Conservation (phyloP, 495 filamentous ascomycete species). For the Aspergillus mulundensis region DNA sequence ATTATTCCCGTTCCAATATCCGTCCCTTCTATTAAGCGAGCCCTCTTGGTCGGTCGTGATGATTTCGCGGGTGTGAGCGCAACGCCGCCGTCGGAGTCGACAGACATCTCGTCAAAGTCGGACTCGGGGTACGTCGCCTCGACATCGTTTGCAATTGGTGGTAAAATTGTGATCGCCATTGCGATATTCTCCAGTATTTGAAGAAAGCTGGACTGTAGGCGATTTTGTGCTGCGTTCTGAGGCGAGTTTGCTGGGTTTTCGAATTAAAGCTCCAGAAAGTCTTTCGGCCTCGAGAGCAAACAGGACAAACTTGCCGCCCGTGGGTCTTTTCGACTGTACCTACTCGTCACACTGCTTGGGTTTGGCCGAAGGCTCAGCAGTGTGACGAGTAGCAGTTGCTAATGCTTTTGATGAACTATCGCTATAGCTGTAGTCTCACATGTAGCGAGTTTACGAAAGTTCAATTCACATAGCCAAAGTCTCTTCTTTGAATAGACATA, state of each 20-base stretch:
- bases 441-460: too few relatives aligned
- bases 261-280: conserved; percentile 13
- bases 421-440: too few relatives aligned
- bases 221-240: not conserved
- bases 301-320: conserved; percentile 20
- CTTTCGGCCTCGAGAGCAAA: conserved; percentile 17
- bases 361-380: too few relatives aligned
- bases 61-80: conserved; percentile 40
- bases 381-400: too few relatives aligned
- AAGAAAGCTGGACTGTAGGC: not conserved
- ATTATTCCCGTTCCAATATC: conserved; percentile 54
- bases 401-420: too few relatives aligned
- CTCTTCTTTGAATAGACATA: too few relatives aligned
- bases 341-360: too few relatives aligned
- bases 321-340: too few relatives aligned
- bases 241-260: not conserved
- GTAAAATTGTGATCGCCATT: conserved; percentile 81
- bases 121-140: conserved; percentile 27
- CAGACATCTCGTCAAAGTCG: conserved; percentile 43
- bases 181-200: not conserved
- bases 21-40: conserved; percentile 27
- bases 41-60: conserved; percentile 39
- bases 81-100: conserved; percentile 61
- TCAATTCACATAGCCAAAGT: too few relatives aligned
- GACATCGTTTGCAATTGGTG: conserved; percentile 50